Evolutionary conservation across 1,284 basidiomycete genomes (phyloP).

Genomic region (Schizophyllum commune): DNA sequence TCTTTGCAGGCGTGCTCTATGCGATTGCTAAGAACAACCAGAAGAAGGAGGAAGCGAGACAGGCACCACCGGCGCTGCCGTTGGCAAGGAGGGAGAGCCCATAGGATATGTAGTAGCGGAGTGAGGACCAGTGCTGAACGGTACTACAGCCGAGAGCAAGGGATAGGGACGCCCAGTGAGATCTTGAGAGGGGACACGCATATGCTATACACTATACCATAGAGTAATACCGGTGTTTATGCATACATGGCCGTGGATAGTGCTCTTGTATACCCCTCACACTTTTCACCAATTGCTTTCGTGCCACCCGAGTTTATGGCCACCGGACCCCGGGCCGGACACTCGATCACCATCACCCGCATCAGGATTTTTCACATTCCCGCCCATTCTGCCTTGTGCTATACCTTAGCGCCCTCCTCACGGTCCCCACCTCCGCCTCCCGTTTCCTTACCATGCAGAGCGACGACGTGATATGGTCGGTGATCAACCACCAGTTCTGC

Average conservation of each 20-base stretch:
- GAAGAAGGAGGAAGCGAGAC: slow-evolving; percentile 52
- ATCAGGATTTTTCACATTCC: not conserved
- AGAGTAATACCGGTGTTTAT: not conserved
- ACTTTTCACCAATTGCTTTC: not conserved
- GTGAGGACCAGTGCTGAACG: too few species aligned
- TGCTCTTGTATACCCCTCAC: not conserved
- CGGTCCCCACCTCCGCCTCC: not conserved
- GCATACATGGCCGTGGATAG: not conserved
- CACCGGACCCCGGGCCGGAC: not conserved
- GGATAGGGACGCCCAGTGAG: too few species aligned
- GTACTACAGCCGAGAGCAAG: too few species aligned
- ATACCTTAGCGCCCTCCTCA: not conserved
- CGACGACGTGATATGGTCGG: slow-evolving; percentile 94
- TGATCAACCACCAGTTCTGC: slow-evolving; percentile 91
- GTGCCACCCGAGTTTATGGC: too few species aligned
- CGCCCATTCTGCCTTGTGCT: not conserved
- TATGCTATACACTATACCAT: not conserved
- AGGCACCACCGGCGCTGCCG: slow-evolving; percentile 48
- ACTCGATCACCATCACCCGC: not conserved
- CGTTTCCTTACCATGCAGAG: slow-evolving; percentile 56
- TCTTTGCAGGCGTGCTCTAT: slow-evolving; percentile 87
- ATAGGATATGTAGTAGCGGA: too few species aligned
- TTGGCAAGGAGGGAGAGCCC: slow-evolving; percentile 25
- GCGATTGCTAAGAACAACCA: slow-evolving; percentile 88
- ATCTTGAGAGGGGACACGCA: slow-evolving; percentile 24